A percentile compares a stretch with the other conserved stretches of the same genome.
These are phyloP conservation scores for Francoa sonchifolia DNA, from an alignment of 441 rosid species.

Conservation along the genomic window DNA sequence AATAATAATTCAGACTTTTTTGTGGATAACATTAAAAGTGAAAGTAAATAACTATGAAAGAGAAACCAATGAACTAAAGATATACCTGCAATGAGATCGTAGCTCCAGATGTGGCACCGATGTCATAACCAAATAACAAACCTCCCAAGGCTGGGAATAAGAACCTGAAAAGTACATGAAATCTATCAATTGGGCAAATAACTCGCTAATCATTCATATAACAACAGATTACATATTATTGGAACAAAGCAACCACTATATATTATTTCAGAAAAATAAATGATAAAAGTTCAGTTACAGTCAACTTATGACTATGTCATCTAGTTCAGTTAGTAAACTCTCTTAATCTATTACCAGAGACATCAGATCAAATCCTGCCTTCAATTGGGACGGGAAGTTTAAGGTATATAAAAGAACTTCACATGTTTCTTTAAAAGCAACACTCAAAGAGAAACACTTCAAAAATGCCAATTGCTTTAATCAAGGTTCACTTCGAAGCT, in stretches of 20 bases:
- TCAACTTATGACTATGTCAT: not conserved
- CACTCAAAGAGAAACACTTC: not conserved
- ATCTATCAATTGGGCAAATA: not conserved
- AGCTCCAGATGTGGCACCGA: slow-evolving; percentile 96
- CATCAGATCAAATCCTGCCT: no score
- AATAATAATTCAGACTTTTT: slow-evolving; percentile 11
- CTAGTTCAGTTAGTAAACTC: not conserved
- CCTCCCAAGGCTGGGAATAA: slow-evolving; percentile 91
- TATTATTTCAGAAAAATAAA: no score
- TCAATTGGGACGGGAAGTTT: no score
- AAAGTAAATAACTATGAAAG: not conserved
- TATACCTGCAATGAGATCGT: slow-evolving; percentile 73
- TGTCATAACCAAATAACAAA: slow-evolving; percentile 85
- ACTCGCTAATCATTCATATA: not conserved
- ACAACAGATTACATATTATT: not conserved
- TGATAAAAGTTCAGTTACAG: not conserved
- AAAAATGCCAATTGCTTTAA: not conserved
- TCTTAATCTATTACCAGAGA: no score
- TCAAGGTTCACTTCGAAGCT: not conserved
- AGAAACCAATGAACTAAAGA: slow-evolving; percentile 2
- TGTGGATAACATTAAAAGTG: not conserved
- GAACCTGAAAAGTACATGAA: slow-evolving; percentile 39
- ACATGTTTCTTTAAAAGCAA: not conserved
- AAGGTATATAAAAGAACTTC: no score
- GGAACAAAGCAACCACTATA: not conserved